Base-by-base conservation (phyloP, 2,329 filamentous ascomycete species). In the Aureobasidium subglaciale region DNA sequence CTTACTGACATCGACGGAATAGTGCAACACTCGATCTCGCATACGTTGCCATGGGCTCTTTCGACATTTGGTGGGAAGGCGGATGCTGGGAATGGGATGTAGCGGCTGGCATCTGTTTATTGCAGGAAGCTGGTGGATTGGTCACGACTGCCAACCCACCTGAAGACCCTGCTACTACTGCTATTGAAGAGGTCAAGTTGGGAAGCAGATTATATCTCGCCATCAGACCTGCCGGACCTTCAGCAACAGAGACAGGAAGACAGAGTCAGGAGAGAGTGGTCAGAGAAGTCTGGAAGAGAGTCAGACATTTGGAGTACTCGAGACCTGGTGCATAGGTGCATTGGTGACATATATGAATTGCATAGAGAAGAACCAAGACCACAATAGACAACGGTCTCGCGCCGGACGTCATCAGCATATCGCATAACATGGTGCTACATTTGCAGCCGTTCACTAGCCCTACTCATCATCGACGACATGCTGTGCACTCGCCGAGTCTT, bases 61-160 rank as follows among this genome's bases (percentile, higher is more conserved):
- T 90, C 61, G 87, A 90, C 69, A 88, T 90, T 10, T 90, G 87
- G 86, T 90, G 86, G 86, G 86, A 90, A 66, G 87, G 86, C 3
- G 68, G 61, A 0, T 89, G 86, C 64, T 89, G 86, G 86, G 87
- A 90, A 69, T 90, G 87, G 83, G 87, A 90, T 61, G 87, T 90
- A 3, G 86, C 86, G 1, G 87, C 87, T 11, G 87, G 86, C 2
- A 83, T 89, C 57, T 85, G 84, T 4, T 83, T 90, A 37, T 71
- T 90, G 1, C 73, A 84, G 56, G 87, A 90, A 71, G 86, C 87
- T 2, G 87, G 87, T 1, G 87, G 87, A 0, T 67, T 90, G 4
- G 76, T 90, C 18, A 90, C 87, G 0, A 86, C 83, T 3, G 86
- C 86, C 0, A 89, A 89, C 62, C 85, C 86, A 2, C 86, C 86